These are phyloP conservation scores for Ogataea ganodermae DNA, from an alignment of 805 yeast genomes.

Conservation along the genomic window DNA sequence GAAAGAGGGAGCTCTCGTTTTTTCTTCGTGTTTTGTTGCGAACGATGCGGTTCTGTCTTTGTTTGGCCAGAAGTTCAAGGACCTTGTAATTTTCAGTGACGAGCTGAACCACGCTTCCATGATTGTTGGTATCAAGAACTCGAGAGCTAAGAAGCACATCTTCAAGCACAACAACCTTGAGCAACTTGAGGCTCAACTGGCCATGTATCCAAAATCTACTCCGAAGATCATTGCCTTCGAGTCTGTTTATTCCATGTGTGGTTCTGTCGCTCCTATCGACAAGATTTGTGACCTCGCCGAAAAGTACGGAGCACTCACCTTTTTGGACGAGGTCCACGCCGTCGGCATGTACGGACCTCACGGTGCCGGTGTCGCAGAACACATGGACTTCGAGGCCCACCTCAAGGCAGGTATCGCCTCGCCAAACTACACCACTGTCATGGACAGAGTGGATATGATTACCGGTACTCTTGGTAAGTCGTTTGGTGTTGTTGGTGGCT, in stretches of 20 bases:
- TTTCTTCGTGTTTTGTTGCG: constrained; percentile 94
- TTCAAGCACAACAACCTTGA: constrained; percentile 88
- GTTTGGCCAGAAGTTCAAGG: constrained; percentile 87
- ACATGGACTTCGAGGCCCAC: constrained; percentile 84
- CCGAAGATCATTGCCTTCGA: constrained; percentile 98
- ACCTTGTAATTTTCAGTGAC: constrained; percentile 89
- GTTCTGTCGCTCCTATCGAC: constrained; percentile 92
- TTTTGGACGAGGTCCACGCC: constrained; percentile 97
- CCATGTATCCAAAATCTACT: constrained; percentile 76
- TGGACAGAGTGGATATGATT: constrained; percentile 92
- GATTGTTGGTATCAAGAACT: constrained; percentile 94
- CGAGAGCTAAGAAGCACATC: constrained; percentile 83
- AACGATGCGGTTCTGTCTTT: constrained; percentile 93
- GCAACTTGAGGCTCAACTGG: constrained; percentile 78
- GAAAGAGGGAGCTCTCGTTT: constrained; percentile 93
- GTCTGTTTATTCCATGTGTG: constrained; percentile 97
- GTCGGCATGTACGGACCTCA: constrained; percentile 99
- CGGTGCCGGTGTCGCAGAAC: constrained; percentile 99
- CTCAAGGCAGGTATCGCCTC: constrained; percentile 63
- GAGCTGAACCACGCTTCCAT: constrained; percentile 95
- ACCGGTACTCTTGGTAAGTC: constrained; percentile 98
- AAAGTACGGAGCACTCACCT: constrained; percentile 95
- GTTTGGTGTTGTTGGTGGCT: constrained; percentile 96
- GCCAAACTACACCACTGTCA: constrained; percentile 57
- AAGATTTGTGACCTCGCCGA: constrained; percentile 94